These are phyloP conservation scores for Cordyceps pruinosa DNA, from an alignment of 2,329 filamentous ascomycete genomes.

Conservation along the genomic window DNA sequence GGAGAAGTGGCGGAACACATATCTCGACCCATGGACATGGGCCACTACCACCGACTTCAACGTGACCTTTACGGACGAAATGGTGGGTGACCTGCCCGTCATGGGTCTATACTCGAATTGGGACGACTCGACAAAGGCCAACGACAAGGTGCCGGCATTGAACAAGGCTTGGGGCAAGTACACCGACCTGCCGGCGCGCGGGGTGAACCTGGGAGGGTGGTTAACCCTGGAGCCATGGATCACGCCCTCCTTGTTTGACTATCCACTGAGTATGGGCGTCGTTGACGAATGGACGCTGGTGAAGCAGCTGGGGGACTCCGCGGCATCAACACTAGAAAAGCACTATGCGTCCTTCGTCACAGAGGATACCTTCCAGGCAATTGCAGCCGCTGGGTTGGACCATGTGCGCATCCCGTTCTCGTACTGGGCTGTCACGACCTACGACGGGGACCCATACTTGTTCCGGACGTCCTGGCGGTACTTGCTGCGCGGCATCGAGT, in stretches of 20 bases:
- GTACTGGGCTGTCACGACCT: conserved; percentile 88
- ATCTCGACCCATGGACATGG: conserved; percentile 88
- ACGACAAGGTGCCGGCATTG: conserved; percentile 71
- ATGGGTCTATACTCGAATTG: conserved; percentile 83
- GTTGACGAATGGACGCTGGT: conserved; percentile 86
- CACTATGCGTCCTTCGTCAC: conserved; percentile 89
- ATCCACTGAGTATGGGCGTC: conserved; percentile 56
- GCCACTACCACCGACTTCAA: conserved; percentile 88
- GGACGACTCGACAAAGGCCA: conserved; percentile 76
- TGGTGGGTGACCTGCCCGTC: conserved; percentile 77
- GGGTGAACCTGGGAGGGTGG: conserved; percentile 93
- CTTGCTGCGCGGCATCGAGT: conserved; percentile 86
- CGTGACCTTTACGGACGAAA: conserved; percentile 80
- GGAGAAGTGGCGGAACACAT: conserved; percentile 60
- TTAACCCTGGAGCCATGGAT: conserved; percentile 92
- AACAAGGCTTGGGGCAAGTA: conserved; percentile 72
- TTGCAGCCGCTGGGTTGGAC: conserved; percentile 81
- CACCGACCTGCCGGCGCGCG: conserved; percentile 69
- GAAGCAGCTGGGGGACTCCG: conserved; percentile 58
- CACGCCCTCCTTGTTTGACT: conserved; percentile 79
- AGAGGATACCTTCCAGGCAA: conserved; percentile 76
- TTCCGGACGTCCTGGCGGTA: conserved; percentile 87
- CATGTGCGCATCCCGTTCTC: conserved; percentile 94
- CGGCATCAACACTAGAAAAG: conserved; percentile 67
- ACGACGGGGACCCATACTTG: conserved; percentile 81